These are phyloP conservation scores for Oenanthe sinensis DNA, from an alignment of 129 eudicot species.

Conservation along the genomic window DNA sequence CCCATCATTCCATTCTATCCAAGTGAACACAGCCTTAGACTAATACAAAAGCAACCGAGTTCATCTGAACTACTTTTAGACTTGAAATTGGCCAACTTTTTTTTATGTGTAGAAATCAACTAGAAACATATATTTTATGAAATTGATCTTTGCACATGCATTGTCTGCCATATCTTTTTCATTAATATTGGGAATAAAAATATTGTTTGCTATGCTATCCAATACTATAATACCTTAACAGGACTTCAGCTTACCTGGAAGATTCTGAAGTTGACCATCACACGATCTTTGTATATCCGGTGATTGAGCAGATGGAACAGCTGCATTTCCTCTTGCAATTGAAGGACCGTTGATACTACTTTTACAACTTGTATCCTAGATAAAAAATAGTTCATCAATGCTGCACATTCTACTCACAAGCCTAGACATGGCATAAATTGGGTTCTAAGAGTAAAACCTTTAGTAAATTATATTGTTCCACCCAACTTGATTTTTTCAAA, in stretches of 20 bases:
- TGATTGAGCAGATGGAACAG: constrained; percentile 36
- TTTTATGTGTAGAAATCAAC: neutral
- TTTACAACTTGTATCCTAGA: constrained; percentile 38
- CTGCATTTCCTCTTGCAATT: constrained; percentile 31
- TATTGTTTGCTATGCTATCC: neutral
- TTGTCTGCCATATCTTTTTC: neutral
- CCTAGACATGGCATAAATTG: neutral
- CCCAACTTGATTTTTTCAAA: constrained; percentile 65
- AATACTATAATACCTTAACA: neutral
- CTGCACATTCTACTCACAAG: neutral
- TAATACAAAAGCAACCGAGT: neutral
- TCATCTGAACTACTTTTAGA: neutral
- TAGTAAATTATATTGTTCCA: constrained; percentile 57
- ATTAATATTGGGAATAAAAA: neutral
- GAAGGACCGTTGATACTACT: constrained; percentile 28
- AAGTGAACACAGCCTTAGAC: no score
- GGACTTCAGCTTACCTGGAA: constrained; percentile 39
- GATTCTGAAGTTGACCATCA: constrained; percentile 39
- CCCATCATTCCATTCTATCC: no score
- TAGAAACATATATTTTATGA: neutral
- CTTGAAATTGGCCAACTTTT: neutral
- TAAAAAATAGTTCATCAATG: neutral
- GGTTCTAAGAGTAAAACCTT: constrained; percentile 38
- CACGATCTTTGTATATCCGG: constrained; percentile 38
- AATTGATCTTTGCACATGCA: neutral